Evolutionary conservation across 2,329 filamentous ascomycete genomes (phyloP).

Genomic region (Coniochaeta ligniaria): DNA sequence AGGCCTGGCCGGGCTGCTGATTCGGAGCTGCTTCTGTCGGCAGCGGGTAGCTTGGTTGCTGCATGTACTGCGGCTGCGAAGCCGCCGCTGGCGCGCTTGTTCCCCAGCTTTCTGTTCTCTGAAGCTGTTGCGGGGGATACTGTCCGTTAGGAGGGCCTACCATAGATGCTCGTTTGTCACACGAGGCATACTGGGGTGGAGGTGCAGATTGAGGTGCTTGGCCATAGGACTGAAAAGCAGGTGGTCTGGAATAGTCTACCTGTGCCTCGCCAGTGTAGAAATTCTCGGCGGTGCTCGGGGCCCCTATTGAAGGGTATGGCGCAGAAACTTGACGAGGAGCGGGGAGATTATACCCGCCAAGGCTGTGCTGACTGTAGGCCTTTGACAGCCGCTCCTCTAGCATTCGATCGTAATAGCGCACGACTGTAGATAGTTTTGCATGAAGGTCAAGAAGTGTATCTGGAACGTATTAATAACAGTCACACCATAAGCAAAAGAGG

Average conservation of each 20-base stretch:
- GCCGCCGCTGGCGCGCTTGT: slow-evolving; percentile 27
- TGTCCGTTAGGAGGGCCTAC: slow-evolving; percentile 31
- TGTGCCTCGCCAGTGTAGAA: slow-evolving; percentile 69
- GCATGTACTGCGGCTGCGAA: slow-evolving; percentile 27
- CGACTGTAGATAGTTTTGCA: slow-evolving; percentile 90
- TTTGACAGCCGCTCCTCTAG: slow-evolving; percentile 89
- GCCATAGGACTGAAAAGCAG: slow-evolving; percentile 46
- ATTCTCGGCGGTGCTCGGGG: slow-evolving; percentile 58
- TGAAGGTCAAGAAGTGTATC: slow-evolving; percentile 92
- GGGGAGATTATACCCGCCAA: slow-evolving; percentile 57
- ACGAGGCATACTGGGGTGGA: slow-evolving; percentile 36
- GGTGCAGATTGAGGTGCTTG: slow-evolving; percentile 35
- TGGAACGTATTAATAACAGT: slow-evolving; percentile 32
- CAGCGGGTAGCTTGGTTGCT: slow-evolving; percentile 20
- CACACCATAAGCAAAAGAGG: no score
- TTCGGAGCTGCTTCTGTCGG: slow-evolving; percentile 18
- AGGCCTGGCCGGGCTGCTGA: slow-evolving; percentile 15
- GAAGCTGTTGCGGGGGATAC: slow-evolving; percentile 37
- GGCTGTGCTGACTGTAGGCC: slow-evolving; percentile 76
- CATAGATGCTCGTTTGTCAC: slow-evolving; percentile 33
- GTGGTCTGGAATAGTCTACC: slow-evolving; percentile 36
- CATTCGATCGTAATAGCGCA: slow-evolving; percentile 97
- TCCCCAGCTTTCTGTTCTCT: slow-evolving; percentile 46
- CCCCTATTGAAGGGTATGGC: slow-evolving; percentile 65
- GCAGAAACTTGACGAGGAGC: slow-evolving; percentile 44